Conservation (phyloP, 768 basidiomycete genomes). For the Calocybe gangraenosa region DNA sequence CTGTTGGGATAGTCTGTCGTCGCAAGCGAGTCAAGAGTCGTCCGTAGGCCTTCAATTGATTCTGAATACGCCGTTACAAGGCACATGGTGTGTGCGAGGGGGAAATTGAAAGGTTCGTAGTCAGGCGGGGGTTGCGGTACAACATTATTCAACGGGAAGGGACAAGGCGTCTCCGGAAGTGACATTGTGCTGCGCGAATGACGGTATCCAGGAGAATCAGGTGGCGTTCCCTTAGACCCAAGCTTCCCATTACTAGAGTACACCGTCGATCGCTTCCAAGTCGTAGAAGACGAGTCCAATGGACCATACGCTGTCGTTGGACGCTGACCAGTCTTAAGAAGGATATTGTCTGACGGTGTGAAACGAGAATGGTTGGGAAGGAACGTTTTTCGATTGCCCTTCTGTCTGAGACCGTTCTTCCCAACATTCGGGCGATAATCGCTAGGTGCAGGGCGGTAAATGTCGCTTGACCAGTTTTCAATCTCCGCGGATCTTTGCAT, state of each 20-base stretch:
- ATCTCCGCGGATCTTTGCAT: slow-evolving; percentile 88
- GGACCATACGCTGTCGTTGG: slow-evolving; percentile 64
- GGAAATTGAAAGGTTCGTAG: slow-evolving; percentile 95
- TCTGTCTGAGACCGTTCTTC: slow-evolving; percentile 61
- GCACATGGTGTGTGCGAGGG: slow-evolving; percentile 89
- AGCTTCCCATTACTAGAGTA: slow-evolving; percentile 43
- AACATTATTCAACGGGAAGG: slow-evolving; percentile 88
- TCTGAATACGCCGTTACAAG: slow-evolving; percentile 99
- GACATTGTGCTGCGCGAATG: slow-evolving; percentile 84
- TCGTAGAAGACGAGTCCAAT: slow-evolving; percentile 48
- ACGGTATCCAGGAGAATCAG: slow-evolving; percentile 66
- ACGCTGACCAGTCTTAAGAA: slow-evolving; percentile 45
- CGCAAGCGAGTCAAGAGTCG: slow-evolving; percentile 96
- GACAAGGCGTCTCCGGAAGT: slow-evolving; percentile 72
- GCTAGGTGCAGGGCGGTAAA: slow-evolving; percentile 89
- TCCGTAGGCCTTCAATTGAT: slow-evolving; percentile 91
- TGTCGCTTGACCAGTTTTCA: slow-evolving; percentile 95
- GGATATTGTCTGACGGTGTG: slow-evolving; percentile 64
- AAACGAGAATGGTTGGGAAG: slow-evolving; percentile 70
- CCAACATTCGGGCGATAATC: slow-evolving; percentile 85
- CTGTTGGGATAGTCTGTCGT: slow-evolving; percentile 99
- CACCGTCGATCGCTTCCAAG: slow-evolving; percentile 56
- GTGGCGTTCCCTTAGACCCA: slow-evolving; percentile 56
- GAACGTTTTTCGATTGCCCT: slow-evolving; percentile 55
- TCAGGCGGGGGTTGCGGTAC: slow-evolving; percentile 90